Evolutionary conservation across 495 filamentous ascomycete genomes (phyloP), one percentile per base, ranked within the genome.

Genomic region (Penicillium fimorum): DNA sequence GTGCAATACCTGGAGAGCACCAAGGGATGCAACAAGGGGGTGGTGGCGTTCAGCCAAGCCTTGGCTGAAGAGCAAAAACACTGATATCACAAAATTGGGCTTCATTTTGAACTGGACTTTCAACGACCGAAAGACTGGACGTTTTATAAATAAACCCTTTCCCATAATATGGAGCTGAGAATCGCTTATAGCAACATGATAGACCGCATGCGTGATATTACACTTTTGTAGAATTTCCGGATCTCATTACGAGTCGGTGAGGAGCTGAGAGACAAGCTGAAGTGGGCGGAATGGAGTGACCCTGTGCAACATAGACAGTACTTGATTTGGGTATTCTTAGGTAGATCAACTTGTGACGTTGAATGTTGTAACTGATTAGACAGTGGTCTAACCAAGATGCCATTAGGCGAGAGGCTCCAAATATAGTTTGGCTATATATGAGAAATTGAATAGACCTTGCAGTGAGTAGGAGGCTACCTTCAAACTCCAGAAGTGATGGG

Each of bases 1-100:
- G 9, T 70, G 61, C 43, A 68, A 43, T 7, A 55, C 53, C 24
- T 64, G 68, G 5, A 70, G 59, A 42, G 57, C 48, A 1, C 65
- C 63, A 15, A 66, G 47, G 13, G 67, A 57, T 27, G 25, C 46
- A 15, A 53, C 27, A 37, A 11, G 29, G 27, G 37, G 49, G 12
- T 27, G 49, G 12, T 27, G 24, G 29, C 25, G 15, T 1, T 52
- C 49, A 0, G 49, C 49, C 9, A 38, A 42, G 22, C 22, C 17
- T 11, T 51, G 49, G 22, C 35, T 42, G 1, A 40, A 29, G 1
- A 51, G 37, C 13, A 51, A 27, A 38, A 0, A 38, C 2, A 17
- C 8, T 5, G 35, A 9, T 13, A 44, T 2, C 22, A 25, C 42
- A 5, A 25, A 5, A 1, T 8, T 13, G 20, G 22, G 25, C 42